Conservation (phyloP, 2,329 filamentous ascomycete species). For the Cryphonectria parasitica region DNA sequence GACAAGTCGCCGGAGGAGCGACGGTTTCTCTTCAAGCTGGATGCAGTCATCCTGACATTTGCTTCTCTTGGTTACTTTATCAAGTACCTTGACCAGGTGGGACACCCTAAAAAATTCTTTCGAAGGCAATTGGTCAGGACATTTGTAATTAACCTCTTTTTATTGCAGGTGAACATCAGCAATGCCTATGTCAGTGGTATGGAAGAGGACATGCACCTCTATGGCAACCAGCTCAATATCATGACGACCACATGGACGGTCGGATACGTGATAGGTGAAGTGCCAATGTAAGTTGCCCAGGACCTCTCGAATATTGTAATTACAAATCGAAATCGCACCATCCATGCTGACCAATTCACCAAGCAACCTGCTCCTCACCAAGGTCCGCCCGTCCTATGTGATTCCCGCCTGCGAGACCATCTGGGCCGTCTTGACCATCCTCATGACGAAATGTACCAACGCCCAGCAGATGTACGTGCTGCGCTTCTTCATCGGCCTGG, state of each 20-base stretch:
- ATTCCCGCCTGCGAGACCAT: constrained; percentile 45
- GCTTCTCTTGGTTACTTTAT: constrained; percentile 49
- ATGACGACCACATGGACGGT: constrained; percentile 42
- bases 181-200: constrained; percentile 52
- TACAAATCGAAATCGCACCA: no score
- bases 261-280: constrained; percentile 45
- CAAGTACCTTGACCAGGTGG: constrained; percentile 45
- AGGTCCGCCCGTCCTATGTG: constrained; percentile 48
- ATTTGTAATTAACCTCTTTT: not conserved
- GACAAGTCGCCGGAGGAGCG: constrained; percentile 41
- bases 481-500: constrained; percentile 49
- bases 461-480: constrained; percentile 45
- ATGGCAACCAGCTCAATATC: constrained; percentile 47
- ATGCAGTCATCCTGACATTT: constrained; percentile 42
- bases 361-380: constrained; percentile 43
- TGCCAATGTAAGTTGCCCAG: constrained; percentile 41
- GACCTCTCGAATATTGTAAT: no score
- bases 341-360: not conserved
- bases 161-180: constrained; percentile 40
- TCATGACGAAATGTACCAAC: constrained; percentile 38
- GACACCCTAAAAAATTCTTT: not conserved
- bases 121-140: no score
- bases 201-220: constrained; percentile 46
- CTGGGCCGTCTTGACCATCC: constrained; percentile 43
- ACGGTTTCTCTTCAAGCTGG: constrained; percentile 40